Evolutionary conservation across 345 rosid species (phyloP), one percentile per base, ranked within the genome.

Genomic region (Brassica incana): DNA sequence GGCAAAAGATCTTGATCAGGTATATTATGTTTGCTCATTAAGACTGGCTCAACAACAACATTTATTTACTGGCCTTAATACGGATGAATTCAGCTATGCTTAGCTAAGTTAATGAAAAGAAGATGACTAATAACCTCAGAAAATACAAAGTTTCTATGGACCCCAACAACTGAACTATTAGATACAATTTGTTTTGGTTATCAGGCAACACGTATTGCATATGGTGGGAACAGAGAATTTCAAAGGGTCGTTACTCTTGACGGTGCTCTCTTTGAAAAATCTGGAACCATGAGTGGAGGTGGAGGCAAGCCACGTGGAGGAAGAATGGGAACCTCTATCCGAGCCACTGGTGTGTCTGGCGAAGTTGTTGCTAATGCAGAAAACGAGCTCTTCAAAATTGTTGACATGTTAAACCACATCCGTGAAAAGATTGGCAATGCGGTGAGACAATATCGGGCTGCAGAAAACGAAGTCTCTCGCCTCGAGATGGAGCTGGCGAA

Each of bases 201-300:
- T 77, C 65, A 92, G 99, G 99, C 99, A 73, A 89, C 98, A 45
- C 87, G 89, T 63, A 90, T 93, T 88, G 98, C 99, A 50, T 81
- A 95, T 76, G 81, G 95, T 76, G 91, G 90, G 76, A 88, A 83
- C 72, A 83, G 75, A 87, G 99, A 95, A 59, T 95, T 92, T 71
- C 89, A 92, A 35, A 91, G 97, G 45, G 98, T 95, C 14, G 99
- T 91, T 72, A 93, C 99, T 38, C 91, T 95, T 66, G 97, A 95
- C 65, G 99, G 99, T 62, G 91, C 96, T 63, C 96, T 95, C 74
- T 91, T 95, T 75, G 98, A 93, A 87, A 90, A 88, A 83, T 91
- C 97, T 80, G 99, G 99, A 73, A 95, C 99, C 8, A 93, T 95
- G 98, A 95, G 93, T 79, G 99, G 99, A 59, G 99, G 99, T 20